These are phyloP conservation scores for Trichoderma sp. DNA, from an alignment of 2,329 filamentous ascomycete genomes.

Conservation along the genomic window DNA sequence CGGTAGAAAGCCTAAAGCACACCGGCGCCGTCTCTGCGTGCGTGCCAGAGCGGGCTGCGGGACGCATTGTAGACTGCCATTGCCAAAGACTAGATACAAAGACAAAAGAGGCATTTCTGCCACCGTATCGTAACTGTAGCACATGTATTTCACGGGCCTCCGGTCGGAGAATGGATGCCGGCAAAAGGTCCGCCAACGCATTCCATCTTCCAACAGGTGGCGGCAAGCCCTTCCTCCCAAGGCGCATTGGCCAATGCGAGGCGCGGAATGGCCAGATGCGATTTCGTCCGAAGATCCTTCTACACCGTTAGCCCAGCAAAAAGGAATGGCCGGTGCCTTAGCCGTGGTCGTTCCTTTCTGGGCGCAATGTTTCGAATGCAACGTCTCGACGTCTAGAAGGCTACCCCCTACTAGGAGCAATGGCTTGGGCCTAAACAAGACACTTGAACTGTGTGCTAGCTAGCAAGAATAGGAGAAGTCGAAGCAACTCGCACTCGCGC, in stretches of 20 bases:
- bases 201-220: not conserved
- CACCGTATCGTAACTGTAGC: not conserved
- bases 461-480: not conserved
- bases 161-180: not conserved
- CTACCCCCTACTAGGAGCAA: not conserved
- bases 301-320: not conserved
- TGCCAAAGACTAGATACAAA: not conserved
- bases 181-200: slow-evolving; percentile 5
- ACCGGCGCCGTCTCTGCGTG: not conserved
- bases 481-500: not conserved
- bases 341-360: slow-evolving; percentile 15
- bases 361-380: slow-evolving; percentile 16
- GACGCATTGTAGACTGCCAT: not conserved
- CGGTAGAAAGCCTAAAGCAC: slow-evolving; percentile 4
- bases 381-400: slow-evolving; percentile 18
- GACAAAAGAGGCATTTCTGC: not conserved
- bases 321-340: slow-evolving; percentile 12
- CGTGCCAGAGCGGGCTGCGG: not conserved
- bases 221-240: slow-evolving; percentile 5
- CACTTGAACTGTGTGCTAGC: not conserved
- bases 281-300: slow-evolving; percentile 17
- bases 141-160: not conserved
- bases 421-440: slow-evolving; percentile 10
- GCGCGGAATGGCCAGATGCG: slow-evolving; percentile 4
- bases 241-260: slow-evolving; percentile 9